These are phyloP conservation scores for Baudoinia panamericana DNA, from an alignment of 495 filamentous ascomycete species.

Conservation along the genomic window DNA sequence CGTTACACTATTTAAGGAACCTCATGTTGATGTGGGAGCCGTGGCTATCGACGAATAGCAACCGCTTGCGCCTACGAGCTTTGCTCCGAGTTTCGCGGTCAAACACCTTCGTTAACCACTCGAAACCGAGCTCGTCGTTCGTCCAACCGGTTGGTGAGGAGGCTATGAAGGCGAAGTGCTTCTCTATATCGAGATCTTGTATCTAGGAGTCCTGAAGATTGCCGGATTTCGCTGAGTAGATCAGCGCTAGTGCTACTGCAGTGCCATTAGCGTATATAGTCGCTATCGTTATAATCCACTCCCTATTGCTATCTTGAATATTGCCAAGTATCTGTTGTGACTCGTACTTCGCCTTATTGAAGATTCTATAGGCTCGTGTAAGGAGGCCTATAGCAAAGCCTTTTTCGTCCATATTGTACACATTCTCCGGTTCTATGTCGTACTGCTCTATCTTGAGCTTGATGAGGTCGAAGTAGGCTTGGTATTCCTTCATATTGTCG, in stretches of 20 bases:
- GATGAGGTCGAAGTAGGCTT: slow-evolving; percentile 3
- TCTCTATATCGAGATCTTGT: background rate
- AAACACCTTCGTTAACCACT: slow-evolving; percentile 1
- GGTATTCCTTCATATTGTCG: background rate
- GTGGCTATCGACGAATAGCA: slow-evolving; percentile 1
- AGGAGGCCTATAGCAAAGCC: slow-evolving; percentile 19
- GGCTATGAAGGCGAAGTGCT: background rate
- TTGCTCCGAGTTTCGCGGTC: background rate
- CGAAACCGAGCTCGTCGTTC: slow-evolving; percentile 3
- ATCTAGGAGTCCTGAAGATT: background rate
- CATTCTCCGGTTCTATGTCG: slow-evolving; percentile 10
- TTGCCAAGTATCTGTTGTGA: background rate
- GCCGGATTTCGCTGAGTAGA: background rate
- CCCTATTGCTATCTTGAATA: background rate
- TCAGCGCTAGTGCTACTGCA: background rate
- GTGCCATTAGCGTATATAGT: slow-evolving; percentile 1
- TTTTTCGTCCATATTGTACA: slow-evolving; percentile 24
- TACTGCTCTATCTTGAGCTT: slow-evolving; percentile 18
- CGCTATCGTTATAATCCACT: slow-evolving; percentile 1
- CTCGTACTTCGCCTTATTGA: background rate
- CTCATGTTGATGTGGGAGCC: slow-evolving; percentile 1
- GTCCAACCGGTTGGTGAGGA: slow-evolving; percentile 5
- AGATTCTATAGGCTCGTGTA: background rate
- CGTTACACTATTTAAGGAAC: background rate
- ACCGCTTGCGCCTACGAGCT: slow-evolving; percentile 1